phyloP scores from a whole-genome alignment of 2,329 filamentous ascomycete species.

The Calonectria leucothoes region DNA sequence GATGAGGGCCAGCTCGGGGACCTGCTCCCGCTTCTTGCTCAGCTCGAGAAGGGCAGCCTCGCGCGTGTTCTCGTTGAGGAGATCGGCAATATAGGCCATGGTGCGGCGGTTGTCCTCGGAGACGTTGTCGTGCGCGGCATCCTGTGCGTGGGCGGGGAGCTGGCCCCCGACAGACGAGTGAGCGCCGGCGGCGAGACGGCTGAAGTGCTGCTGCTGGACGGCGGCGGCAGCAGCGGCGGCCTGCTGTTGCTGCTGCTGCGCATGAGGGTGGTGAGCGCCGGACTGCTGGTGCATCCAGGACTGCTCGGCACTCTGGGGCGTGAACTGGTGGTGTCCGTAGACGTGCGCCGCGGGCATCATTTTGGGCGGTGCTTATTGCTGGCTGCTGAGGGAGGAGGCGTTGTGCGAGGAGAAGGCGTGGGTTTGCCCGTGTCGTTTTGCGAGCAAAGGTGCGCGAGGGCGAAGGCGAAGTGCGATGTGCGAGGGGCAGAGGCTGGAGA shows the following conservation, averaged over 20 bases:
- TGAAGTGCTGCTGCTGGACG: slow-evolving; percentile 74
- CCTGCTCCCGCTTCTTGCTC: slow-evolving; percentile 98
- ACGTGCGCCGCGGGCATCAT: slow-evolving; percentile 75
- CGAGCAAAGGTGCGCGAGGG: slow-evolving; percentile 11
- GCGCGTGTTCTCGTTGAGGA: slow-evolving; percentile 86
- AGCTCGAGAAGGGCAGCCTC: slow-evolving; percentile 94
- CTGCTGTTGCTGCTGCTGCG: slow-evolving; percentile 69
- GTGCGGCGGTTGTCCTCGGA: slow-evolving; percentile 93
- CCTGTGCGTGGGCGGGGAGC: slow-evolving; percentile 62
- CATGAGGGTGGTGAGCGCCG: slow-evolving; percentile 65
- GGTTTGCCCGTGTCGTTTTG: not conserved
- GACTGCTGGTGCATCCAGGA: slow-evolving; percentile 77
- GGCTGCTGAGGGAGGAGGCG: not conserved
- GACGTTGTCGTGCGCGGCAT: slow-evolving; percentile 73
- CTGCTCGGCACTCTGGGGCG: slow-evolving; percentile 67
- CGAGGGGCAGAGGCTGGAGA: not conserved
- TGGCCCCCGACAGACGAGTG: slow-evolving; percentile 64
- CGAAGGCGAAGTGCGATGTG: not conserved
- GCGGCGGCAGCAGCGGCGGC: slow-evolving; percentile 52
- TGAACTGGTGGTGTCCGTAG: slow-evolving; percentile 76
- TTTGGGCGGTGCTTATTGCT: slow-evolving; percentile 45
- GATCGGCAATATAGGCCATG: slow-evolving; percentile 91
- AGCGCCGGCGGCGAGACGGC: slow-evolving; percentile 73
- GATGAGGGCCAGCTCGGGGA: slow-evolving; percentile 94
- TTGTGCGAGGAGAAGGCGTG: not conserved